phyloP scores from a whole-genome alignment of 2,329 filamentous ascomycete genomes.

The Didymella segeticola region DNA sequence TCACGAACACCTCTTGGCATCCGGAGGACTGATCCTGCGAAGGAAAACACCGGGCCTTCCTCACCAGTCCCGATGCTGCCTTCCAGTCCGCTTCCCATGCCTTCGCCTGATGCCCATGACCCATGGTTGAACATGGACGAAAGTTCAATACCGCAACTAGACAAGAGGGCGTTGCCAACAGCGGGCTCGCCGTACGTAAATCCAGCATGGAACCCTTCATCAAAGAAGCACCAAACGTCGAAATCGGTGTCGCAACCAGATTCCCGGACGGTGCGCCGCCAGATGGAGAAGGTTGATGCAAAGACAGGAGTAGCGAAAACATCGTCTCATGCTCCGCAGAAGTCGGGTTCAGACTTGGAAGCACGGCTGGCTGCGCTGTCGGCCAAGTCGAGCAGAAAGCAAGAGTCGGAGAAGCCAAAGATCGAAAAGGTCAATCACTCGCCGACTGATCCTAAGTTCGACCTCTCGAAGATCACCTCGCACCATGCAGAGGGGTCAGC shows the following conservation, averaged over 20 bases:
- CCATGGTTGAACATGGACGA: conserved; percentile 43
- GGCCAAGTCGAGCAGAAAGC: conserved; percentile 1
- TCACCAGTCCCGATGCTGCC: conserved; percentile 23
- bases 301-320: neutral
- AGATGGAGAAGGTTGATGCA: conserved; percentile 15
- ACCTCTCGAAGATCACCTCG: conserved; percentile 30
- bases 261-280: conserved; percentile 4
- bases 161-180: conserved; percentile 44
- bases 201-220: conserved; percentile 30
- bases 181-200: conserved; percentile 36
- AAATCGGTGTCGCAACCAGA: conserved; percentile 23
- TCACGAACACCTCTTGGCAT: conserved; percentile 30
- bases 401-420: neutral
- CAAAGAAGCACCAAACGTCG: conserved; percentile 26
- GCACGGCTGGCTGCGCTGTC: conserved; percentile 8
- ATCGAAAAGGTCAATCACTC: conserved; percentile 1
- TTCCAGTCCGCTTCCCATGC: conserved; percentile 43
- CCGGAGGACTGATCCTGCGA: conserved; percentile 25
- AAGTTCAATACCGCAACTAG: conserved; percentile 37
- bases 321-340: neutral
- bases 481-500: conserved; percentile 35
- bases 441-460: conserved; percentile 27
- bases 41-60: conserved; percentile 32
- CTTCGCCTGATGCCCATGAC: conserved; percentile 38
- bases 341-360: conserved; percentile 6